Conservation (phyloP, 2,329 filamentous ascomycete genomes). For the Alternaria novae-zelandiae region DNA sequence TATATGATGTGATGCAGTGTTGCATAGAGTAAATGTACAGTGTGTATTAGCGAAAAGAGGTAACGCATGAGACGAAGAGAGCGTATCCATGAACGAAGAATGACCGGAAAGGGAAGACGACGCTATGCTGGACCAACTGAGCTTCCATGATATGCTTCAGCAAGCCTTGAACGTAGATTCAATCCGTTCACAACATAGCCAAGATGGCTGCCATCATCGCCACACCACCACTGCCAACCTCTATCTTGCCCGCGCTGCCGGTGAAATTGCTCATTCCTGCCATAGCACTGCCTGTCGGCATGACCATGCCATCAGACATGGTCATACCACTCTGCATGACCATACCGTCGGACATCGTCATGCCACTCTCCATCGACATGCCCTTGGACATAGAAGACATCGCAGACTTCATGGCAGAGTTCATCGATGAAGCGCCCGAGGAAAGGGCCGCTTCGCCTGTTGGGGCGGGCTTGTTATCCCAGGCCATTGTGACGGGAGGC, state of each 20-base stretch:
- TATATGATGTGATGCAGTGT: neutral
- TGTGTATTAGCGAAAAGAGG: neutral
- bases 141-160: neutral
- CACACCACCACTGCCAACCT: slow-evolving; percentile 6
- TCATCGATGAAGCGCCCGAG: neutral
- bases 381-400: slow-evolving; percentile 46
- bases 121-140: neutral
- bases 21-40: neutral
- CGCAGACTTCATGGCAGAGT: slow-evolving; percentile 39
- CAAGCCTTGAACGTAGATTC: neutral
- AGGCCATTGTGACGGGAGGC: slow-evolving; percentile 30
- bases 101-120: neutral
- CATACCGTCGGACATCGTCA: slow-evolving; percentile 42
- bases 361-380: slow-evolving; percentile 29
- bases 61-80: neutral
- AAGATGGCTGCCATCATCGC: slow-evolving; percentile 21
- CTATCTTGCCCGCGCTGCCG: slow-evolving; percentile 7
- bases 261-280: slow-evolving; percentile 30
- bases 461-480: neutral
- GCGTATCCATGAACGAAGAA: neutral
- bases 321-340: slow-evolving; percentile 11
- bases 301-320: slow-evolving; percentile 5
- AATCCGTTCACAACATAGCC: neutral
- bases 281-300: slow-evolving; percentile 23
- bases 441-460: neutral